phyloP scores from a whole-genome alignment of 176 grass and related monocot species.

The Rhynchospora tenuis region DNA sequence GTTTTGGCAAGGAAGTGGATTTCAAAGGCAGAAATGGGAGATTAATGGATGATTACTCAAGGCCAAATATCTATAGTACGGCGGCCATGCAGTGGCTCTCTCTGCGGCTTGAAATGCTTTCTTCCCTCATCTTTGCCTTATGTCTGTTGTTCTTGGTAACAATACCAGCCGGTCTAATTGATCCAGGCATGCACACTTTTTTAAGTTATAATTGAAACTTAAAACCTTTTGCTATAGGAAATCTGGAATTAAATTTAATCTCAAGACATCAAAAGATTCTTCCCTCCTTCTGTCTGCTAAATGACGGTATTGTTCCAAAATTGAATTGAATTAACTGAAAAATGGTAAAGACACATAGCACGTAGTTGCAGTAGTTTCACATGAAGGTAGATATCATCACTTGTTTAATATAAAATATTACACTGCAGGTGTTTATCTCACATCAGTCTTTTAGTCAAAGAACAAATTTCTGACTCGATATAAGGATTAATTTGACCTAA shows the following conservation, averaged over 20 bases:
- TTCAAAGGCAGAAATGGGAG: constrained; percentile 52
- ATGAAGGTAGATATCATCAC: background rate
- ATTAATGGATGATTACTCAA: constrained; percentile 58
- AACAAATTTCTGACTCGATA: background rate
- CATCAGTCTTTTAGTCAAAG: background rate
- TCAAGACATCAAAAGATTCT: background rate
- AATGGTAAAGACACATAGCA: background rate
- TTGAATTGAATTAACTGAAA: background rate
- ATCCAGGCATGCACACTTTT: constrained; percentile 61
- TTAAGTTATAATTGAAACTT: background rate
- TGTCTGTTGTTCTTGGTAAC: constrained; percentile 58
- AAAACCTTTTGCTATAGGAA: background rate
- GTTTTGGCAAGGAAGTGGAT: constrained; percentile 58
- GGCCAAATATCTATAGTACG: constrained; percentile 50
- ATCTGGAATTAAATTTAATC: no score
- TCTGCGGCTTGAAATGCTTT: constrained; percentile 79
- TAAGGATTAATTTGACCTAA: background rate
- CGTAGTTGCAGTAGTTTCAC: background rate
- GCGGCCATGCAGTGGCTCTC: constrained; percentile 72
- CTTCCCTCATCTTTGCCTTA: constrained; percentile 57
- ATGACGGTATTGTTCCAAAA: background rate
- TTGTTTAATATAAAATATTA: background rate
- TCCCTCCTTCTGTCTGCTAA: background rate
- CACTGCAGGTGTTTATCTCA: background rate
- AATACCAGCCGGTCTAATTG: constrained; percentile 46